These are phyloP conservation scores for Rhododendron molle DNA, from an alignment of 148 eudicot genomes.

Conservation along the genomic window DNA sequence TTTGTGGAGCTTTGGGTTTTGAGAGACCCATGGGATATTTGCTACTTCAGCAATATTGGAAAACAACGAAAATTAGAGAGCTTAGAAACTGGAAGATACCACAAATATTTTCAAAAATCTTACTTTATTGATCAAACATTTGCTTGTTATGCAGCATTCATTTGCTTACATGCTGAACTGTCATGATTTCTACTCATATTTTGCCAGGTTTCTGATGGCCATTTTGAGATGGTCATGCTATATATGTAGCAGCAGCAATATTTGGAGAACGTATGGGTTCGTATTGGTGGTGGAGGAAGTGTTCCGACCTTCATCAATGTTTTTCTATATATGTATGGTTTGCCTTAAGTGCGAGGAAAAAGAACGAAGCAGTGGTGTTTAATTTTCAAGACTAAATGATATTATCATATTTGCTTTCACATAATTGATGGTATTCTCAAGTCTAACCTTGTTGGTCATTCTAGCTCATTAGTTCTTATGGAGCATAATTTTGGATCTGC, in stretches of 20 bases:
- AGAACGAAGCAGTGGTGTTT: background rate
- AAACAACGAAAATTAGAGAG: background rate
- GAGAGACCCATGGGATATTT: background rate
- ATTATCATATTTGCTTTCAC: background rate
- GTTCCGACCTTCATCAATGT: background rate
- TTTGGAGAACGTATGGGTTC: background rate
- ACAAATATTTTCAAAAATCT: background rate
- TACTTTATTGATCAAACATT: background rate
- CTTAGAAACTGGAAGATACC: background rate
- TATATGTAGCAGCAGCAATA: background rate
- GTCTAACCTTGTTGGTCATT: background rate
- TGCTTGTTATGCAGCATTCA: no score
- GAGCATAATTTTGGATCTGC: background rate
- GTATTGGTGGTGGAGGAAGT: background rate
- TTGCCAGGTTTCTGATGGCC: slow-evolving; percentile 1
- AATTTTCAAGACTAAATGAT: background rate
- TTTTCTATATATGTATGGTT: background rate
- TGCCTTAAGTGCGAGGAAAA: background rate
- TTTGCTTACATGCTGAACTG: background rate
- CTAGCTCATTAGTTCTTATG: background rate
- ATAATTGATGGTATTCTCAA: background rate
- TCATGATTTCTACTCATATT: background rate
- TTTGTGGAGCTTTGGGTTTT: background rate
- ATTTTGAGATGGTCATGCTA: background rate
- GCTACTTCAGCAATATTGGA: background rate